Base-by-base conservation (phyloP, 2,329 filamentous ascomycete genomes). In the Paecilomyces variotii region DNA sequence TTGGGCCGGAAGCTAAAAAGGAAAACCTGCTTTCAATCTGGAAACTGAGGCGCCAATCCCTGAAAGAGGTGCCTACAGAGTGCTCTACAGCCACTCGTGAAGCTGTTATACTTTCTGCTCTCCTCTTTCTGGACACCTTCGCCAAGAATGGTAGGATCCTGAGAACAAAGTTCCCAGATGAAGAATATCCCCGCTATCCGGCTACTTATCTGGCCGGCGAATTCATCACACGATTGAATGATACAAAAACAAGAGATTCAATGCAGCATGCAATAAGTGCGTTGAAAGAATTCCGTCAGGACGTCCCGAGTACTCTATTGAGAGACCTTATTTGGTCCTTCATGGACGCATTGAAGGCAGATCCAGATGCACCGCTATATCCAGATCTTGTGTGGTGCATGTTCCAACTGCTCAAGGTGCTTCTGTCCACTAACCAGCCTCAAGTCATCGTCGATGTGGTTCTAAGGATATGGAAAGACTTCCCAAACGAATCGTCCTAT, bases 401-500 rank as follows among this genome's bases (percentile, higher is more conserved):
- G 1, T 62, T 59, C 28, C 1, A 56, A 25, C 19, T 65, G 7
- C 56, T 63, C n/a, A 34, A 49, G 11, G 39, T 64, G n/a, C 39
- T 67, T 9, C 39, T 53, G 1, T n/a, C 52, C 4, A 59, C 61
- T 4, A 60, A 67, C 26, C 52, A 55, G 34, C 64, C 65, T 2
- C 55, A 59, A 7, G 12, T 60, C 14, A 60, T 59, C 2, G 28
- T 63, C 12, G 61, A 63, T 45, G 24, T 63, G 6, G 58, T 61
- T 14, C 19, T 63, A 2, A 53, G 57, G 9, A 45, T 62, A 1
- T 26, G 65, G 14, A 24, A 60, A 14, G 24, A 57, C 4, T 56
- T 66, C 32, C 60, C 64, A 1, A 53, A 60, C n/a, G 59, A 56
- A 5, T 67, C 64, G 5, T 57, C 62, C n/a, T 63, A 56, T 34